Percentiles rank a stretch among this genome's conserved stretches.
Evolutionary conservation across 2,329 filamentous ascomycete genomes (phyloP).

Genomic region (Didymella pomorum): DNA sequence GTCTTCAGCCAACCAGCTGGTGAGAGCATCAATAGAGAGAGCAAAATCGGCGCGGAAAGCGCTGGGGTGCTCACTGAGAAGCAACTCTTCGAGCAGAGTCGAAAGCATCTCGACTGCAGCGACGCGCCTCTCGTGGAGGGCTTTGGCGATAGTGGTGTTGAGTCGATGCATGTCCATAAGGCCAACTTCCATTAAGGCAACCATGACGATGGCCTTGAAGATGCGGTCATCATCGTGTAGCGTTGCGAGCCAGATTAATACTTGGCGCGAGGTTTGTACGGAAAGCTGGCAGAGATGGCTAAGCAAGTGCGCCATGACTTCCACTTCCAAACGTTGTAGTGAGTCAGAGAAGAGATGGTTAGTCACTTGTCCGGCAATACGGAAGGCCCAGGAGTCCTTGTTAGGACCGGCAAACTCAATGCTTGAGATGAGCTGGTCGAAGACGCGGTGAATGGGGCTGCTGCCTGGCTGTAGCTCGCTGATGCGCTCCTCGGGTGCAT

Average conservation of each 20-base stretch:
- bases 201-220: conserved; percentile 68
- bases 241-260: conserved; percentile 60
- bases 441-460: conserved; percentile 64
- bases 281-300: conserved; percentile 69
- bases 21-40: conserved; percentile 80
- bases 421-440: conserved; percentile 63
- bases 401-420: conserved; percentile 62
- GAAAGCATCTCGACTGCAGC: conserved; percentile 81
- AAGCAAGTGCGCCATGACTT: conserved; percentile 69
- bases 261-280: conserved; percentile 63
- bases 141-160: conserved; percentile 73
- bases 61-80: conserved; percentile 79
- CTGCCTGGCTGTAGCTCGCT: conserved; percentile 62
- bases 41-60: conserved; percentile 87
- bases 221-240: conserved; percentile 66
- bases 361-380: conserved; percentile 65
- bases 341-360: conserved; percentile 64
- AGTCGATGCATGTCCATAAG: conserved; percentile 67
- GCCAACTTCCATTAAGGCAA: conserved; percentile 66
- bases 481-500: conserved; percentile 65
- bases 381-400: conserved; percentile 64
- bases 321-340: conserved; percentile 65
- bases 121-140: conserved; percentile 74
- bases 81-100: conserved; percentile 77
- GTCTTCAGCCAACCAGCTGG: conserved; percentile 80